Evolutionary conservation across 345 rosid species (phyloP).

Genomic region (Tarenaya hassleriana): DNA sequence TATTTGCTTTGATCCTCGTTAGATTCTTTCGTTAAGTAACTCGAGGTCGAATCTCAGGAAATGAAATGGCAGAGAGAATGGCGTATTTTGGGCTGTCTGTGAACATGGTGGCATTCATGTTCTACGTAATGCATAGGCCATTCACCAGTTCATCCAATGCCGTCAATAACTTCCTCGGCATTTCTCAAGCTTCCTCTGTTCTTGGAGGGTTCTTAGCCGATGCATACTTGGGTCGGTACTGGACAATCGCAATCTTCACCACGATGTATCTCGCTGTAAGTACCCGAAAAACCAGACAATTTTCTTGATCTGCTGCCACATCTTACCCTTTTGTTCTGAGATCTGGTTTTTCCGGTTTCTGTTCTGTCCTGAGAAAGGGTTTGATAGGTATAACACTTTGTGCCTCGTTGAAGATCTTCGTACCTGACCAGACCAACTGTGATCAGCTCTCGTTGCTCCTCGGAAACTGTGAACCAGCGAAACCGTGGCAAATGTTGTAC

Average conservation of each 20-base stretch:
- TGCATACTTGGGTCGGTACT: conserved; percentile 87
- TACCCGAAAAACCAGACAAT: no score
- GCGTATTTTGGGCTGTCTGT: conserved; percentile 88
- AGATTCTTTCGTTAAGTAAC: no score
- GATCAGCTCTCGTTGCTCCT: conserved; percentile 55
- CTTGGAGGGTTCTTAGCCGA: conserved; percentile 90
- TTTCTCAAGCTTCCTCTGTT: conserved; percentile 87
- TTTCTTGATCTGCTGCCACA: no score
- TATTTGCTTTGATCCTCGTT: conserved; percentile 1
- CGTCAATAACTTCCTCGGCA: conserved; percentile 83
- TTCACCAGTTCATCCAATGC: conserved; percentile 76
- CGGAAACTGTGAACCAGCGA: conserved; percentile 66
- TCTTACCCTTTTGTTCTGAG: no score
- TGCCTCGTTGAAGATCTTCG: conserved; percentile 50
- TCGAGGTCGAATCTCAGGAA: conserved; percentile 61
- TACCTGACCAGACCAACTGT: conserved; percentile 60
- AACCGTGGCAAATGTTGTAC: conserved; percentile 76
- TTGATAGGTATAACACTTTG: conserved; percentile 77
- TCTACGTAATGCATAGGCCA: conserved; percentile 79
- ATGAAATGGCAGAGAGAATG: conserved; percentile 96
- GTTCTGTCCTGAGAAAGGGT: no score
- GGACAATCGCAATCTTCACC: conserved; percentile 91
- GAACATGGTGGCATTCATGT: conserved; percentile 92
- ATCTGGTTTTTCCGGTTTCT: no score
- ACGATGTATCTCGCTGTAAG: conserved; percentile 75